Percentiles rank a stretch among this genome's conserved stretches.
phyloP scores from a whole-genome alignment of 805 yeast genomes.

The Blastobotrys terrestris region DNA sequence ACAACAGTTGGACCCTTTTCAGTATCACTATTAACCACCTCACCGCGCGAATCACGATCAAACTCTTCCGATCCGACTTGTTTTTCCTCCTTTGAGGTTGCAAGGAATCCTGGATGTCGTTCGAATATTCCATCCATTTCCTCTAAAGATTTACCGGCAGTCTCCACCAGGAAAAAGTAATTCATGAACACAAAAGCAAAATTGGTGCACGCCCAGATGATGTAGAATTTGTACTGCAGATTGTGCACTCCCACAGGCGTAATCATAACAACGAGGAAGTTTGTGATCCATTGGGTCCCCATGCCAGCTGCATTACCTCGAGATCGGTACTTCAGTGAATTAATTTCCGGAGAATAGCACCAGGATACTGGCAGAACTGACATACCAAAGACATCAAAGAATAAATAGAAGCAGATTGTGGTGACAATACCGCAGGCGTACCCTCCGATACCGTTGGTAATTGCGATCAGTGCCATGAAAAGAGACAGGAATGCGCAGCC shows the following conservation, averaged over 20 bases:
- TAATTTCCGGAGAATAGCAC: constrained; percentile 49
- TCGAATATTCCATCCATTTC: constrained; percentile 57
- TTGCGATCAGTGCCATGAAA: constrained; percentile 31
- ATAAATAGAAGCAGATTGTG: constrained; percentile 54
- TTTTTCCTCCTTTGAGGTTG: constrained; percentile 7
- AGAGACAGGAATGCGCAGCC: constrained; percentile 59
- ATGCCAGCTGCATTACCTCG: constrained; percentile 44
- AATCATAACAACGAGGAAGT: constrained; percentile 50
- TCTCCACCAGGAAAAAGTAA: constrained; percentile 66
- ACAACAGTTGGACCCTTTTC: not conserved
- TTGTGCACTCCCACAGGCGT: constrained; percentile 45
- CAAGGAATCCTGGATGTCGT: constrained; percentile 8
- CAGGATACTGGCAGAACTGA: constrained; percentile 13
- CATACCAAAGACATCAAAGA: constrained; percentile 24
- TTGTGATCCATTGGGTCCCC: constrained; percentile 46
- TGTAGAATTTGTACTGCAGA: constrained; percentile 49
- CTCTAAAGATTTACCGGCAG: constrained; percentile 66
- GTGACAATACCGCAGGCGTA: constrained; percentile 37
- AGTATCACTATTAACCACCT: no score
- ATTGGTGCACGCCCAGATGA: constrained; percentile 47
- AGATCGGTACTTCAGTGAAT: constrained; percentile 42
- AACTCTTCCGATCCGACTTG: not conserved
- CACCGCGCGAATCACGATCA: no score
- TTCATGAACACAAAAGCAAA: constrained; percentile 23
- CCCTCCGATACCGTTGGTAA: constrained; percentile 28